phyloP scores from a whole-genome alignment of 1,284 basidiomycete species.

The Amylostereum areolatum region DNA sequence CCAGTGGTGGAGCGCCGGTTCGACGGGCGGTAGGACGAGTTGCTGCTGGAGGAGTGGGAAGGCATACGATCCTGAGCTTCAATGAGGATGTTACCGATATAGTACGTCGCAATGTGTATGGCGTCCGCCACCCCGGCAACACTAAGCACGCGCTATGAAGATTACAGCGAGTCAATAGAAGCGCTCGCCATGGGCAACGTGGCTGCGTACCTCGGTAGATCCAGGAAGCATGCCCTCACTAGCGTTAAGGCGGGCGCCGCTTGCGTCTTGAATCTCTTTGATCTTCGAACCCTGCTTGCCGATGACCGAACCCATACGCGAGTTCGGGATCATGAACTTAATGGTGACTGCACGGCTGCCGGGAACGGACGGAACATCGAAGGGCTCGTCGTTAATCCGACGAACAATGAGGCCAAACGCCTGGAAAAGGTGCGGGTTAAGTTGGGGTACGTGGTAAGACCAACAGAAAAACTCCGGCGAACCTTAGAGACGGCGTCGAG shows the following conservation, averaged over 20 bases:
- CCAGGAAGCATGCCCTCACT: slow-evolving; percentile 98
- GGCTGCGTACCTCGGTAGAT: slow-evolving; percentile 81
- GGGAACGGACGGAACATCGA: slow-evolving; percentile 95
- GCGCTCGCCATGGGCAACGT: slow-evolving; percentile 8
- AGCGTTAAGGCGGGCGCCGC: slow-evolving; percentile 92
- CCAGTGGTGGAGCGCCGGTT: slow-evolving; percentile 38
- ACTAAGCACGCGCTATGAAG: slow-evolving; percentile 89
- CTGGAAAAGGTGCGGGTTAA: slow-evolving; percentile 34
- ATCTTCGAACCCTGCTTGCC: slow-evolving; percentile 98
- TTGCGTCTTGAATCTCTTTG: slow-evolving; percentile 99
- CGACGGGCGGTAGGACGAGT: slow-evolving; percentile 31
- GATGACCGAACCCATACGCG: slow-evolving; percentile 98
- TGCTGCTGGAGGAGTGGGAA: slow-evolving; percentile 35
- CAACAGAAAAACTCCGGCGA: slow-evolving; percentile 18
- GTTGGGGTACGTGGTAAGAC: slow-evolving; percentile 5
- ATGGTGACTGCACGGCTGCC: slow-evolving; percentile 98
- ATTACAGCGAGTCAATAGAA: slow-evolving; percentile 9
- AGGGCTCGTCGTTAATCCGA: slow-evolving; percentile 98
- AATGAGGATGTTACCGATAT: slow-evolving; percentile 95
- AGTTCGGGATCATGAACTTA: slow-evolving; percentile 99
- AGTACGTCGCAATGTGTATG: slow-evolving; percentile 99
- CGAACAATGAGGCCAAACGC: slow-evolving; percentile 98
- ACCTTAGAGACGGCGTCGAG: slow-evolving; percentile 98
- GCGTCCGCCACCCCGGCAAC: slow-evolving; percentile 99
- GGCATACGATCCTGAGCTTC: slow-evolving; percentile 90